Evolutionary conservation across 768 basidiomycete species (phyloP).

Genomic region (Strobilomyces dryophilus): DNA sequence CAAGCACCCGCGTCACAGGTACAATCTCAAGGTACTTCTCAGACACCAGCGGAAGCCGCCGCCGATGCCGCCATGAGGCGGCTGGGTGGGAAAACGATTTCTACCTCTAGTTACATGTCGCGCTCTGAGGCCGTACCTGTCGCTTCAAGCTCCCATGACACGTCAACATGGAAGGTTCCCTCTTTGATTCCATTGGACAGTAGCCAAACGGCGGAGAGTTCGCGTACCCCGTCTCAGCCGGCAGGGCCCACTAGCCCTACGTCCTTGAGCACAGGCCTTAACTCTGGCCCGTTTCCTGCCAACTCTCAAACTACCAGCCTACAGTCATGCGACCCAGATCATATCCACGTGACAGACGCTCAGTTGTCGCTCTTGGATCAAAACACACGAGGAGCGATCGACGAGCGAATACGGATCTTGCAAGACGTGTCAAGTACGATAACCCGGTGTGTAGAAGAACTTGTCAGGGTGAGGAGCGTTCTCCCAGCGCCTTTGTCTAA

Average conservation of each 20-base stretch:
- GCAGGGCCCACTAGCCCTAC: constrained; percentile 7
- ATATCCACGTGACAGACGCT: constrained; percentile 35
- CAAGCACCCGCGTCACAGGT: constrained; percentile 5
- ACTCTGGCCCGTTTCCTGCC: neutral
- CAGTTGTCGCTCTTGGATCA: constrained; percentile 64
- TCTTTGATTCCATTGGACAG: constrained; percentile 24
- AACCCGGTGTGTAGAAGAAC: constrained; percentile 73
- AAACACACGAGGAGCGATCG: constrained; percentile 75
- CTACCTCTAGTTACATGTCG: constrained; percentile 10
- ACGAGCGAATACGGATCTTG: constrained; percentile 75
- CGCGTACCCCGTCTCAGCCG: neutral
- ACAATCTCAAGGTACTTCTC: constrained; percentile 7
- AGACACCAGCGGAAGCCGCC: constrained; percentile 50
- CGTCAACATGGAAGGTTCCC: constrained; percentile 21
- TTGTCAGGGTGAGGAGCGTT: constrained; percentile 71
- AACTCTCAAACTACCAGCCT: neutral
- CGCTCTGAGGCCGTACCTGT: constrained; percentile 4
- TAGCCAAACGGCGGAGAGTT: neutral
- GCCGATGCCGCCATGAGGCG: constrained; percentile 65
- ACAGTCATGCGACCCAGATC: constrained; percentile 35
- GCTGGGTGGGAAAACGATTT: constrained; percentile 17
- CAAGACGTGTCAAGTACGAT: constrained; percentile 73
- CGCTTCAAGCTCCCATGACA: constrained; percentile 7
- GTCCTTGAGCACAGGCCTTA: neutral
- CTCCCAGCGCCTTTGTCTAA: constrained; percentile 41